A percentile compares a stretch with the other conserved stretches of the same genome.
Conservation (phyloP, 2,329 filamentous ascomycete genomes). For the Capronia americana region DNA sequence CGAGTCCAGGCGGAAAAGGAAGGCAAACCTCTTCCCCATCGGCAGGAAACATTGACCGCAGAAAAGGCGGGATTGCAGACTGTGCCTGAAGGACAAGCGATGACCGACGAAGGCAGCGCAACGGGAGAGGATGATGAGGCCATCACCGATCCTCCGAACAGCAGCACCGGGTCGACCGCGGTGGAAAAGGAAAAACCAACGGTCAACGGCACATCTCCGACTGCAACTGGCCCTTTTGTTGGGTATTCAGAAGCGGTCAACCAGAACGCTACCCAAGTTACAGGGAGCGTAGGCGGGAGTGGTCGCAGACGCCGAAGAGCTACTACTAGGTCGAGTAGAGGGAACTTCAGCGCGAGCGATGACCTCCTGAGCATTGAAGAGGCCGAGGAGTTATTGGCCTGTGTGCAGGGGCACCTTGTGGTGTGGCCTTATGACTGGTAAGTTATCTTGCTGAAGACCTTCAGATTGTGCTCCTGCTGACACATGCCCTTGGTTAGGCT, state of each 20-base stretch:
- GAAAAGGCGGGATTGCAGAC: slow-evolving; percentile 35
- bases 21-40: slow-evolving; percentile 38
- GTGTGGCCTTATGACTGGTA: slow-evolving; percentile 93
- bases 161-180: slow-evolving; percentile 29
- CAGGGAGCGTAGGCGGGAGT: slow-evolving; percentile 13
- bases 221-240: slow-evolving; percentile 23
- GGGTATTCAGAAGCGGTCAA: slow-evolving; percentile 33
- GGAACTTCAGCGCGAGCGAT: slow-evolving; percentile 64
- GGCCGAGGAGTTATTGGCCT: slow-evolving; percentile 78
- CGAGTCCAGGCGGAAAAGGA: slow-evolving; percentile 46
- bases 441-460: slow-evolving; percentile 37
- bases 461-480: slow-evolving; percentile 14
- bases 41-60: slow-evolving; percentile 36
- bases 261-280: slow-evolving; percentile 25
- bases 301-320: slow-evolving; percentile 51
- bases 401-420: slow-evolving; percentile 88
- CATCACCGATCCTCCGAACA: slow-evolving; percentile 27
- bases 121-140: slow-evolving; percentile 32
- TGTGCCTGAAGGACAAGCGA: slow-evolving; percentile 38
- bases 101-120: slow-evolving; percentile 42
- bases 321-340: slow-evolving; percentile 54
- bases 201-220: slow-evolving; percentile 24
- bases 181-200: slow-evolving; percentile 31
- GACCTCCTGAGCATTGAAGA: slow-evolving; percentile 77
- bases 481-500: slow-evolving; percentile 60